Evolutionary conservation across 495 filamentous ascomycete species (phyloP).

Genomic region (Apiosordaria backusii): DNA sequence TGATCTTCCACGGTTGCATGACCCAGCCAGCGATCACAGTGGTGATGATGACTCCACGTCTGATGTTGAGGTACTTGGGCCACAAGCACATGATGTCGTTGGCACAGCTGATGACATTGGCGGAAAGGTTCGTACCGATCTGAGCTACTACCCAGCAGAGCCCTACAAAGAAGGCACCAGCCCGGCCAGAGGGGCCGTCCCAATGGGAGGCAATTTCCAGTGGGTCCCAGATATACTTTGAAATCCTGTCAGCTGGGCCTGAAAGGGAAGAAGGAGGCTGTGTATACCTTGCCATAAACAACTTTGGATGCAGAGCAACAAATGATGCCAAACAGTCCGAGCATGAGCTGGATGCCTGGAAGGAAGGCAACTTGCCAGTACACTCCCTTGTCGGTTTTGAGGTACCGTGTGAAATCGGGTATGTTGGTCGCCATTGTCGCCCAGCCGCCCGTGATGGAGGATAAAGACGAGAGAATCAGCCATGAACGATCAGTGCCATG

Average conservation of each 20-base stretch:
- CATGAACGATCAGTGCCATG: conserved; percentile 26
- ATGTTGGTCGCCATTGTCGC: conserved; percentile 43
- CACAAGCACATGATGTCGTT: conserved; percentile 61
- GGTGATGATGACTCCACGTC: conserved; percentile 58
- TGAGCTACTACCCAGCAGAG: conserved; percentile 51
- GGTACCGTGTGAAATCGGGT: conserved; percentile 59
- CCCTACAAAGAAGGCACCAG: conserved; percentile 54
- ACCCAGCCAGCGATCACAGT: conserved; percentile 55
- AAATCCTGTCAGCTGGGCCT: no score
- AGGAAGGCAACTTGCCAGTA: conserved; percentile 56
- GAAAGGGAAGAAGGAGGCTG: no score
- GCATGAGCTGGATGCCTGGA: conserved; percentile 53
- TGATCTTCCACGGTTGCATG: conserved; percentile 63
- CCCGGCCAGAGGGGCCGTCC: conserved; percentile 46
- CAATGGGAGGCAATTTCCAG: conserved; percentile 52
- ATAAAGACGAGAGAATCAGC: conserved; percentile 32
- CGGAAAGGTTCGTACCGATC: conserved; percentile 63
- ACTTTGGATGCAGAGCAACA: conserved; percentile 47
- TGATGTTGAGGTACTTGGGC: conserved; percentile 59
- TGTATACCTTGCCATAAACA: conserved; percentile 43
- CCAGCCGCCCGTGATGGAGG: conserved; percentile 33
- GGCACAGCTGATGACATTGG: conserved; percentile 62
- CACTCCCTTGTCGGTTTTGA: conserved; percentile 48
- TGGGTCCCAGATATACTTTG: conserved; percentile 58
- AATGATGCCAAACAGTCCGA: conserved; percentile 51